Evolutionary conservation across 108 stramenopile genomes (phyloP).

Genomic region (Hondaea fermentalgiana): DNA sequence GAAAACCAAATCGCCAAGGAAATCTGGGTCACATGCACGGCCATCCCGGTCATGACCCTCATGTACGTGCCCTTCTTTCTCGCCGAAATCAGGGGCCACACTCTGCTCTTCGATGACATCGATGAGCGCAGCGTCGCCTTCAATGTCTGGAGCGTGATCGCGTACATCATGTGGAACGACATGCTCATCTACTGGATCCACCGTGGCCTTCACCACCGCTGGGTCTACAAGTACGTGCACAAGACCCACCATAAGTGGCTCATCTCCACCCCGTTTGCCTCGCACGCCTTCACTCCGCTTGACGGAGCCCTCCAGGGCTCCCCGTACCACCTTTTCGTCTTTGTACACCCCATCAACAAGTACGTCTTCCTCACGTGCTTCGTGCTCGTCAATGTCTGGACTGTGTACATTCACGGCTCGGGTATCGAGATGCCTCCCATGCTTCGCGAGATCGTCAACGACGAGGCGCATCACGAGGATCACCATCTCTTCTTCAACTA

Average conservation of each 20-base stretch:
- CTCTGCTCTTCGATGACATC: background rate
- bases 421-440: background rate
- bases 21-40: background rate
- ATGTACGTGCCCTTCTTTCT: conserved; percentile 9
- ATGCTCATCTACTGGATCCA: conserved; percentile 26
- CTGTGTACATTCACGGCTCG: conserved; percentile 20
- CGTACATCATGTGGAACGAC: conserved; percentile 6
- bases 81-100: background rate
- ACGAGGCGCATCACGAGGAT: conserved; percentile 69
- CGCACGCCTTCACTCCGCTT: conserved; percentile 22
- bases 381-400: conserved; percentile 21
- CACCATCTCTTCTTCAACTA: conserved; percentile 87
- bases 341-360: conserved; percentile 20
- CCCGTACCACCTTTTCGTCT: conserved; percentile 14
- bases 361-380: background rate
- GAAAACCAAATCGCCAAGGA: background rate
- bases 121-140: background rate
- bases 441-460: conserved; percentile 16
- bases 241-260: conserved; percentile 18
- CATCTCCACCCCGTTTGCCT: background rate
- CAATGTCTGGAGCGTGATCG: background rate
- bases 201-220: conserved; percentile 17
- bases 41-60: background rate
- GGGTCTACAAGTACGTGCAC: conserved; percentile 5
- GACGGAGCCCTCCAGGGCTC: conserved; percentile 21